These are phyloP conservation scores for Infundibulicybe gibba DNA, from an alignment of 768 basidiomycete genomes.

Conservation along the genomic window DNA sequence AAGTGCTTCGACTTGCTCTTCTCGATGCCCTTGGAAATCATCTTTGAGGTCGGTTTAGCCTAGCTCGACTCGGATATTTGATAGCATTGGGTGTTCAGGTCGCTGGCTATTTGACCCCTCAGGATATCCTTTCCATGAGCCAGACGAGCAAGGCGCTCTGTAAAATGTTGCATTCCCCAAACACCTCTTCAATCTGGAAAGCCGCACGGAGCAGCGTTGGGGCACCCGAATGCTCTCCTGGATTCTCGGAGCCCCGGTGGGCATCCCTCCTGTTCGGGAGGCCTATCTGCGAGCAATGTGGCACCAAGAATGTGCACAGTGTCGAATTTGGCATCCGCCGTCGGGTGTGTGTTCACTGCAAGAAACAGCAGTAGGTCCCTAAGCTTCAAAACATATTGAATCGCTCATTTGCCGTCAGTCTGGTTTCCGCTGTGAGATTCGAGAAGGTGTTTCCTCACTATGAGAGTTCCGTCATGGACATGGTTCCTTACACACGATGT, in stretches of 20 bases:
- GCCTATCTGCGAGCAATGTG: too few species aligned
- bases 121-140: conserved; percentile 19
- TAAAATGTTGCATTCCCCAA: conserved; percentile 10
- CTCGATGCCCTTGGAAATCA: background rate
- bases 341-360: too few species aligned
- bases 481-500: too few species aligned
- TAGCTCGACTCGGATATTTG: background rate
- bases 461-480: too few species aligned
- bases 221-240: conserved; percentile 16
- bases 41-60: background rate
- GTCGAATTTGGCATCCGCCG: too few species aligned
- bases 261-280: conserved; percentile 18
- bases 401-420: too few species aligned
- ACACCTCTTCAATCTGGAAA: conserved; percentile 21
- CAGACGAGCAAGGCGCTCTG: conserved; percentile 18
- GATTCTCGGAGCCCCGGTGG: conserved; percentile 23
- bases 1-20: background rate
- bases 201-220: conserved; percentile 8
- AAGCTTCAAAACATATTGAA: too few species aligned
- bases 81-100: conserved; percentile 14
- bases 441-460: too few species aligned
- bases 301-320: too few species aligned
- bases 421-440: too few species aligned
- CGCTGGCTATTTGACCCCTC: conserved; percentile 15
- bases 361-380: too few species aligned